Evolutionary conservation across 2,329 filamentous ascomycete genomes (phyloP).

Genomic region (Helotiales sp.): DNA sequence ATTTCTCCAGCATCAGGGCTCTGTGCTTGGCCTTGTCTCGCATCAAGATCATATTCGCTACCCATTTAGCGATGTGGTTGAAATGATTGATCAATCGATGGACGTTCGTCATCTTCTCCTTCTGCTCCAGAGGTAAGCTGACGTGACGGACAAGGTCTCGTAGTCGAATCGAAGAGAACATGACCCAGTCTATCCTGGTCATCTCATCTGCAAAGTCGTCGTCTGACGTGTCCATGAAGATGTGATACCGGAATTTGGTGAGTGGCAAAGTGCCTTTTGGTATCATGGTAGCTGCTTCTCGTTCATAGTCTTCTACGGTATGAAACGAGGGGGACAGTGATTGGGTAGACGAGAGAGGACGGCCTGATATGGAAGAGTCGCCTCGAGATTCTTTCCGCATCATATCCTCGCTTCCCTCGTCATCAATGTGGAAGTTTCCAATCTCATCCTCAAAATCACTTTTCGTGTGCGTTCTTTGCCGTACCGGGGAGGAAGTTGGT

Average conservation of each 20-base stretch:
- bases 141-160: conserved; percentile 93
- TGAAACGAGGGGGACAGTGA: conserved; percentile 53
- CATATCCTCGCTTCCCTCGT: conserved; percentile 32
- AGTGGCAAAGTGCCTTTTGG: conserved; percentile 72
- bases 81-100: conserved; percentile 95
- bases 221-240: conserved; percentile 84
- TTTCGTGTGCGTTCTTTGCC: conserved; percentile 27
- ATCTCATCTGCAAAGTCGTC: conserved; percentile 89
- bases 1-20: conserved; percentile 89
- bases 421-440: conserved; percentile 29
- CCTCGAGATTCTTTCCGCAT: conserved; percentile 35
- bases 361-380: conserved; percentile 35
- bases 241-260: conserved; percentile 86
- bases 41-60: conserved; percentile 82
- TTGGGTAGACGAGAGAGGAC: conserved; percentile 32
- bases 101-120: conserved; percentile 81
- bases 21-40: conserved; percentile 96
- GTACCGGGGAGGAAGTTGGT: conserved; percentile 35
- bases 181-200: conserved; percentile 95
- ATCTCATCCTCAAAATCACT: conserved; percentile 32
- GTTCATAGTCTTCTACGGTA: conserved; percentile 79
- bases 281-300: conserved; percentile 73
- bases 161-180: conserved; percentile 94
- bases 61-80: conserved; percentile 83
- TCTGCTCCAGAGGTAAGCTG: conserved; percentile 71